phyloP scores from a whole-genome alignment of 2,329 filamentous ascomycete species.

The Colletotrichum kahawae region DNA sequence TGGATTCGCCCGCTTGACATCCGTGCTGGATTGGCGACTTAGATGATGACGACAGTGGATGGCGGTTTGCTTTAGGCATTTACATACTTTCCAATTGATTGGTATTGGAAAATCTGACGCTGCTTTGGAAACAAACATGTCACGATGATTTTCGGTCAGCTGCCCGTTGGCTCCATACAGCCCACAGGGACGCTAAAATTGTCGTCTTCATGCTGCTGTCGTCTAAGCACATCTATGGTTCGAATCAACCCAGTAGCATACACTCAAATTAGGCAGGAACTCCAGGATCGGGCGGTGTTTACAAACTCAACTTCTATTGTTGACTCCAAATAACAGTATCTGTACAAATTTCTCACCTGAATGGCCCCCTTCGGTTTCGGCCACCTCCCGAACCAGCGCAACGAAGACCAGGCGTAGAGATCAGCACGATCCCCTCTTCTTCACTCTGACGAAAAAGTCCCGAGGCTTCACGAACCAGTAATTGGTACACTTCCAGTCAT shows the following conservation, averaged over 20 bases:
- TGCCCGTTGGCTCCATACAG: neutral
- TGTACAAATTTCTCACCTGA: neutral
- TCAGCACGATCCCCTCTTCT: neutral
- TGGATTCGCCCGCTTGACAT: neutral
- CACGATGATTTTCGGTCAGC: neutral
- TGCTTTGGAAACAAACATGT: neutral
- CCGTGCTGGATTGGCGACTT: neutral
- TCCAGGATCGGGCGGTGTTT: too few relatives aligned
- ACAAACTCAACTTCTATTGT: fast-evolving
- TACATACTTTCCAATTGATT: neutral
- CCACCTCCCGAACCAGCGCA: neutral
- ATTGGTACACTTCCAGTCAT: neutral
- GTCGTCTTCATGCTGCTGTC: neutral
- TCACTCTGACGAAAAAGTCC: neutral
- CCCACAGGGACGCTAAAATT: fast-evolving
- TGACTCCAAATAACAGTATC: neutral
- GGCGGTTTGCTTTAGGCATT: neutral
- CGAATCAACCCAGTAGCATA: too few relatives aligned
- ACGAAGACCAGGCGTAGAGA: neutral
- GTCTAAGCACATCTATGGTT: neutral
- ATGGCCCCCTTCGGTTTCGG: neutral
- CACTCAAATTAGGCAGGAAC: neutral
- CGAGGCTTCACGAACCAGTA: neutral
- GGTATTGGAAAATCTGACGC: neutral
- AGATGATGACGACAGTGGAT: neutral